Conservation (phyloP, 768 basidiomycete species). For the Macrolepiota fuliginosa region DNA sequence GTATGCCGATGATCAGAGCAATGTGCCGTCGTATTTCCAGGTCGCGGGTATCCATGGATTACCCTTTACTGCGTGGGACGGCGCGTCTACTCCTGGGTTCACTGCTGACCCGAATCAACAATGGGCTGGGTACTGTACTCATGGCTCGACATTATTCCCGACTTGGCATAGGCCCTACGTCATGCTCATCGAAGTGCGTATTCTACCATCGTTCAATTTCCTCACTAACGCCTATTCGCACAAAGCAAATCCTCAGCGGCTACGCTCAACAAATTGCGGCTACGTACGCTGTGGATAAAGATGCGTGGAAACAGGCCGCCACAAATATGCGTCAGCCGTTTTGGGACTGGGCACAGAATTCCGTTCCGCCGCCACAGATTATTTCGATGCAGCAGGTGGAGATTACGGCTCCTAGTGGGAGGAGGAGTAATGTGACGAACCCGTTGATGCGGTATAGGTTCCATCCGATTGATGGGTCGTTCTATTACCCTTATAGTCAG, state of each 20-base stretch:
- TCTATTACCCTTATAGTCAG: conserved; percentile 24
- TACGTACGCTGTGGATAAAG: conserved; percentile 30
- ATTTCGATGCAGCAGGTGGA: conserved; percentile 24
- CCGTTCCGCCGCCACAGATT: conserved; percentile 37
- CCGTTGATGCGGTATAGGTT: conserved; percentile 32
- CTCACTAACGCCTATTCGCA: too few relatives aligned
- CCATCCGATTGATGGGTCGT: conserved; percentile 27
- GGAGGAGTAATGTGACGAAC: conserved; percentile 23
- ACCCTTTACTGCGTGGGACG: conserved; percentile 45
- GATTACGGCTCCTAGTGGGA: conserved; percentile 28
- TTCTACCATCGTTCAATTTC: too few relatives aligned
- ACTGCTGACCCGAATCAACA: conserved; percentile 20
- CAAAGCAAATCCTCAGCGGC: conserved; percentile 46
- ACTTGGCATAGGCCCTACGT: conserved; percentile 58
- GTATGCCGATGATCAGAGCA: conserved; percentile 25
- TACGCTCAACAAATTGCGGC: conserved; percentile 39
- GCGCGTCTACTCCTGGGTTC: conserved; percentile 24
- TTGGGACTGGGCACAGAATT: conserved; percentile 50
- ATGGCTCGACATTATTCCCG: conserved; percentile 51
- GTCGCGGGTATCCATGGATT: conserved; percentile 53
- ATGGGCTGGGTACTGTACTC: conserved; percentile 54
- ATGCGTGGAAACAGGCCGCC: conserved; percentile 31
- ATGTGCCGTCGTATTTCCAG: conserved; percentile 38
- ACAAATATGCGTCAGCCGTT: conserved; percentile 37
- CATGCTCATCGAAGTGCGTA: conserved; percentile 48